Conservation (phyloP, 345 rosid genomes). For the Salix dunnii region DNA sequence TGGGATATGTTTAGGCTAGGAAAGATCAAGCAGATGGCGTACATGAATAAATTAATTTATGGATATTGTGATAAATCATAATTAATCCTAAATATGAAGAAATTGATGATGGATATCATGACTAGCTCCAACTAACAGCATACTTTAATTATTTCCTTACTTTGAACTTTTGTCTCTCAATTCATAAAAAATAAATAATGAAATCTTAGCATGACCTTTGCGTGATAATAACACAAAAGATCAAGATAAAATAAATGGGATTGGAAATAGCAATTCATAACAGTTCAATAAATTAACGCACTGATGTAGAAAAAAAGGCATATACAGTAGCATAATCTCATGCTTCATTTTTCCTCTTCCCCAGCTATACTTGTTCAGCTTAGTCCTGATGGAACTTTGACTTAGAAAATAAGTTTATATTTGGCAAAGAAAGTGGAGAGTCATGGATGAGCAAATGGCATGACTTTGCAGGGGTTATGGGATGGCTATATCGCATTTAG, state of each 20-base stretch:
- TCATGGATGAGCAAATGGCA: not conserved
- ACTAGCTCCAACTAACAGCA: not conserved
- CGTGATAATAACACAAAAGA: not conserved
- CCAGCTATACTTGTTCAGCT: not conserved
- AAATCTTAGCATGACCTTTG: not conserved
- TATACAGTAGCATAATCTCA: not conserved
- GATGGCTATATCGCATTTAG: not conserved
- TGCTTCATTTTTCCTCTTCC: not conserved
- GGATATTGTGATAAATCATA: not conserved
- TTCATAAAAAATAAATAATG: not conserved
- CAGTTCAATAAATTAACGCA: not conserved
- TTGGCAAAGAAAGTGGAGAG: not conserved
- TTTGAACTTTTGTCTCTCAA: not conserved
- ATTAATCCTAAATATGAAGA: not conserved
- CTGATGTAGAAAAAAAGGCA: not conserved
- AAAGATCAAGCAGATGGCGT: not conserved
- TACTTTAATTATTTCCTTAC: not conserved
- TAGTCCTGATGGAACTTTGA: not conserved
- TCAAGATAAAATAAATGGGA: not conserved
- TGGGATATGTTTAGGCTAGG: not conserved
- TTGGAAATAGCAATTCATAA: not conserved
- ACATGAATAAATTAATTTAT: not conserved
- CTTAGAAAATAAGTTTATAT: not conserved
- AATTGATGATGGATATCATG: not conserved
- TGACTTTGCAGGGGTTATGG: not conserved